phyloP scores from a whole-genome alignment of 2,329 filamentous ascomycete genomes.

The Knoxdaviesia capensis region DNA sequence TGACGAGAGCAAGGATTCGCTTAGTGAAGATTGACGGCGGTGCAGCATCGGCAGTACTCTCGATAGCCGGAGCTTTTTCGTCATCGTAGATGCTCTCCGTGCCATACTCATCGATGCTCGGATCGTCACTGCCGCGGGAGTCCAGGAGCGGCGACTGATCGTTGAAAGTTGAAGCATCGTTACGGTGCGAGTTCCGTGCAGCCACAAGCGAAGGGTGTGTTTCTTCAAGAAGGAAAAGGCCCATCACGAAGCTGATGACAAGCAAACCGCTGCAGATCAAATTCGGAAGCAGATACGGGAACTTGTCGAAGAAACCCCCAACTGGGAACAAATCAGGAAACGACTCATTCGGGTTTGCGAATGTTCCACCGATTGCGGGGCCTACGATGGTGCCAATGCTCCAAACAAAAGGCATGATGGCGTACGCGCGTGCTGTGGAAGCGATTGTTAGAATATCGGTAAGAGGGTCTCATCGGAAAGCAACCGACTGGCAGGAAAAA shows the following conservation, averaged over 20 bases:
- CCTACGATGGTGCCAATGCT: constrained; percentile 76
- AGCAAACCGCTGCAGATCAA: constrained; percentile 62
- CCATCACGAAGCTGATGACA: constrained; percentile 56
- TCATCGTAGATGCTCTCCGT: too few relatives aligned
- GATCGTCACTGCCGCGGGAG: too few relatives aligned
- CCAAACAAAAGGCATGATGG: constrained; percentile 92
- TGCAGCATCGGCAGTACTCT: constrained; percentile 11
- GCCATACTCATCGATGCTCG: too few relatives aligned
- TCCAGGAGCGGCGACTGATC: constrained; percentile 58
- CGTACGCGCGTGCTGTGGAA: constrained; percentile 53
- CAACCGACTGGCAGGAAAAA: not conserved
- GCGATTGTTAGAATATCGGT: not conserved
- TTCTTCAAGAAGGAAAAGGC: constrained; percentile 68
- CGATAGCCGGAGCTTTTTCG: constrained; percentile 1
- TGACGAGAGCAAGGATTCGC: constrained; percentile 27
- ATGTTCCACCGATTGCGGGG: constrained; percentile 69
- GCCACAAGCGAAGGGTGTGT: constrained; percentile 42
- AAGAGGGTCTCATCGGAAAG: not conserved
- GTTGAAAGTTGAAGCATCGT: constrained; percentile 27
- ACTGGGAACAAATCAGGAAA: constrained; percentile 53
- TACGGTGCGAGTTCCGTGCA: constrained; percentile 7
- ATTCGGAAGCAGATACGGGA: constrained; percentile 81
- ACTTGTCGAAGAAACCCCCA: constrained; percentile 50
- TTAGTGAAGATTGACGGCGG: constrained; percentile 4
- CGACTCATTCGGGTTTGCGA: constrained; percentile 56